Conservation (phyloP, 2,329 filamentous ascomycete genomes). For the Zasmidium angulare region DNA sequence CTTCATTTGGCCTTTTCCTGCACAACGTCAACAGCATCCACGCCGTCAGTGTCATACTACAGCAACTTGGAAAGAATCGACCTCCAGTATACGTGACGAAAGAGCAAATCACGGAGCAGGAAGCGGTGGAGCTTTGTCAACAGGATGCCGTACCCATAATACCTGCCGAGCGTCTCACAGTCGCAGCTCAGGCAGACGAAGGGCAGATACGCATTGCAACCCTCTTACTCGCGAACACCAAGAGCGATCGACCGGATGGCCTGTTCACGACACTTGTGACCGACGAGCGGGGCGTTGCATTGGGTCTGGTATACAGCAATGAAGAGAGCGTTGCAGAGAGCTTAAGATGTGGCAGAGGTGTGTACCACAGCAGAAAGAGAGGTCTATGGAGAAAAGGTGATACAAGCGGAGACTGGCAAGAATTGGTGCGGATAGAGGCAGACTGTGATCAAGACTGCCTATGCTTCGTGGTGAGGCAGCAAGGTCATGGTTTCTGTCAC, state of each 20-base stretch:
- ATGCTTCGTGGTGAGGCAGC: constrained; percentile 85
- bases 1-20: constrained; percentile 47
- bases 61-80: constrained; percentile 50
- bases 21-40: constrained; percentile 39
- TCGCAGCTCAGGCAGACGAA: constrained; percentile 59
- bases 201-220: constrained; percentile 65
- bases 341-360: constrained; percentile 74
- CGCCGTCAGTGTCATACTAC: constrained; percentile 48
- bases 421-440: constrained; percentile 77
- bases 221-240: constrained; percentile 72
- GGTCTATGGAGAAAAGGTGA: constrained; percentile 97
- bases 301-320: constrained; percentile 93
- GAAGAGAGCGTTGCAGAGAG: constrained; percentile 87
- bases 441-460: constrained; percentile 95
- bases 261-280: constrained; percentile 88
- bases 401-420: constrained; percentile 89
- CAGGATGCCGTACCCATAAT: constrained; percentile 67
- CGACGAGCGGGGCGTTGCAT: constrained; percentile 77
- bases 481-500: constrained; percentile 88
- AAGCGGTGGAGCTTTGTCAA: constrained; percentile 43
- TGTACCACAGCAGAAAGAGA: constrained; percentile 94
- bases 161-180: constrained; percentile 68
- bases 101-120: constrained; percentile 39
- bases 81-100: constrained; percentile 55
- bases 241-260: constrained; percentile 77